Percentiles rank a stretch among this genome's conserved stretches.
Conservation (phyloP, 306 rosid species). For the Biancaea sappan region DNA sequence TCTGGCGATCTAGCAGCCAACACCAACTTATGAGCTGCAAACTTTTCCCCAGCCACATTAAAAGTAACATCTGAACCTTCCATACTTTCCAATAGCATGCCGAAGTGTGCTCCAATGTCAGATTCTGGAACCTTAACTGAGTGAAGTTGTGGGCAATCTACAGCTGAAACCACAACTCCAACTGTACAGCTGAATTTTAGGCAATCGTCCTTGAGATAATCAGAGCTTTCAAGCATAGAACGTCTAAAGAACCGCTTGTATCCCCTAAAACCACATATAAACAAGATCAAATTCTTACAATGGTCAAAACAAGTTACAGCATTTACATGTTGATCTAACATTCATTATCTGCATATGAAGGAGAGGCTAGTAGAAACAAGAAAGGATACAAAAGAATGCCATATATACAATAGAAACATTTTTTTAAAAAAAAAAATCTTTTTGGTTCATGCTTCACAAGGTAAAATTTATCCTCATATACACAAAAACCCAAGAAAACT, state of each 20-base stretch:
- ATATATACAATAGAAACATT: background rate
- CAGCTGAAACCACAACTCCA: conserved; percentile 73
- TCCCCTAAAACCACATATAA: conserved; percentile 47
- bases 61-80: conserved; percentile 67
- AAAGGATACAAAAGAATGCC: background rate
- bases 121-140: conserved; percentile 64
- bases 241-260: conserved; percentile 69
- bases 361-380: background rate
- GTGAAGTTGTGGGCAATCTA: conserved; percentile 55
- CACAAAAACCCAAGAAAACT: background rate
- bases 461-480: background rate
- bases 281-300: background rate
- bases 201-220: conserved; percentile 66
- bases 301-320: background rate
- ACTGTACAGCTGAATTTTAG: conserved; percentile 73
- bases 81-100: conserved; percentile 55
- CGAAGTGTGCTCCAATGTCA: conserved; percentile 62
- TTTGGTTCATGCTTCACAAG: background rate
- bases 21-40: conserved; percentile 64
- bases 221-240: conserved; percentile 55
- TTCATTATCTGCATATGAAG: background rate
- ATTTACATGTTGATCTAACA: background rate
- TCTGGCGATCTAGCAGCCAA: conserved; percentile 68
- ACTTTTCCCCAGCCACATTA: conserved; percentile 57
- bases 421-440: background rate